phyloP scores from a whole-genome alignment of 768 basidiomycete species.

The Boletus rufocinnamomeus region DNA sequence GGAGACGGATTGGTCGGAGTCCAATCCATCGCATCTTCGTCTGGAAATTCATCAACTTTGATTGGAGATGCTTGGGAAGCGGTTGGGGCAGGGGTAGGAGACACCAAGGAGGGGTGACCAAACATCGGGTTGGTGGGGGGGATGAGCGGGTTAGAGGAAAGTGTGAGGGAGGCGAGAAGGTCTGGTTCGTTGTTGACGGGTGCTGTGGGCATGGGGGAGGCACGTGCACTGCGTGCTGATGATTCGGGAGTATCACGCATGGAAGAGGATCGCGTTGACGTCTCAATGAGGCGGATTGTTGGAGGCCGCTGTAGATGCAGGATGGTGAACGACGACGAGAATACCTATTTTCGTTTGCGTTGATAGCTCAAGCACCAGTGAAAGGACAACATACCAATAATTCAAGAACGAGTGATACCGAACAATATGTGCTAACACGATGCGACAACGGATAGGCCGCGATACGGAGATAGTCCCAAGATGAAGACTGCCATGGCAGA shows the following conservation, averaged over 20 bases:
- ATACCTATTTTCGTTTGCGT: conserved; percentile 42
- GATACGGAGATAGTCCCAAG: conserved; percentile 42
- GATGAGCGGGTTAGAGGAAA: conserved; percentile 66
- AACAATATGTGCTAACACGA: conserved; percentile 48
- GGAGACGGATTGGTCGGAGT: conserved; percentile 50
- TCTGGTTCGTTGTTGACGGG: conserved; percentile 48
- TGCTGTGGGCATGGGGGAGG: conserved; percentile 29
- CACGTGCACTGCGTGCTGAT: conserved; percentile 22
- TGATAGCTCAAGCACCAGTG: neutral
- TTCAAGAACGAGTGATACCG: conserved; percentile 50
- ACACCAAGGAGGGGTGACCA: conserved; percentile 62
- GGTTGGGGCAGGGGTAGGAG: conserved; percentile 25
- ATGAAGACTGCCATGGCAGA: conserved; percentile 42
- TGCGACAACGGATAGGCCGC: conserved; percentile 38
- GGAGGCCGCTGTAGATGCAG: conserved; percentile 71
- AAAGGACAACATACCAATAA: conserved; percentile 47
- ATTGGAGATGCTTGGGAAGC: conserved; percentile 29
- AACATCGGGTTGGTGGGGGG: conserved; percentile 57
- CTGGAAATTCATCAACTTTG: conserved; percentile 31
- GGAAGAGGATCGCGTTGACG: conserved; percentile 40
- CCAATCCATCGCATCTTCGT: conserved; percentile 66
- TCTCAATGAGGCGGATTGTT: conserved; percentile 66
- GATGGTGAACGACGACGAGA: conserved; percentile 51
- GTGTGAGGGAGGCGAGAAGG: conserved; percentile 59
- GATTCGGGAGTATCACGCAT: conserved; percentile 45